phyloP scores from a whole-genome alignment of 495 filamentous ascomycete genomes.

The Aspergillus asperescens region DNA sequence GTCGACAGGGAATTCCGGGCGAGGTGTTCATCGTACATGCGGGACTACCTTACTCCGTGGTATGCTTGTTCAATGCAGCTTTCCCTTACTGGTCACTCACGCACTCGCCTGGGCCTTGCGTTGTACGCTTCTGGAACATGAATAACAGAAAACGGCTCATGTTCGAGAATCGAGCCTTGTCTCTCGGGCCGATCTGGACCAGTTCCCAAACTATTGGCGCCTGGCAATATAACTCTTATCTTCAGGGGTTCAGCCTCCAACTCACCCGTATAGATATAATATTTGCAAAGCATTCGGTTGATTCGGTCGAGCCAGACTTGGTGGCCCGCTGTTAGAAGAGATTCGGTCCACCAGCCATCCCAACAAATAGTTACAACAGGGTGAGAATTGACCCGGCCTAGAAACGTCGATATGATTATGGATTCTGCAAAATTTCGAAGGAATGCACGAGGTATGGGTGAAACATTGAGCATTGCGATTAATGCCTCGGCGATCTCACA shows the following conservation, averaged over 20 bases:
- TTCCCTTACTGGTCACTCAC: constrained; percentile 7
- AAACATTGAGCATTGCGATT: neutral
- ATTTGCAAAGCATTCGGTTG: neutral
- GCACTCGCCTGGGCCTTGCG: neutral
- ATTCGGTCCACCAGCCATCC: neutral
- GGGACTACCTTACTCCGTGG: neutral
- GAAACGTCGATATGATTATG: too few species aligned
- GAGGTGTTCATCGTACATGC: constrained; percentile 7
- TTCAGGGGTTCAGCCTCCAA: neutral
- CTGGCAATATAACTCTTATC: neutral
- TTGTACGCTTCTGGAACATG: constrained; percentile 3
- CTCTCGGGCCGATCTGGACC: constrained; percentile 6
- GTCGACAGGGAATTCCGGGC: constrained; percentile 1
- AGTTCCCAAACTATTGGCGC: neutral
- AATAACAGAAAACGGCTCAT: neutral
- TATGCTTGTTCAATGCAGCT: constrained; percentile 5
- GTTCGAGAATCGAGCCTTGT: neutral
- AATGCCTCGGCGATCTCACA: constrained; percentile 1
- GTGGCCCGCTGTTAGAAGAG: neutral
- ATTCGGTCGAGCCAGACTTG: neutral
- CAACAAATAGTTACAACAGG: neutral
- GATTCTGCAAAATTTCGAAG: neutral
- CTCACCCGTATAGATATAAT: neutral
- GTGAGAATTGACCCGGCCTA: too few species aligned
- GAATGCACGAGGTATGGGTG: neutral